Evolutionary conservation across 2,329 filamentous ascomycete species (phyloP).

Genomic region (Aspergillus neoniger): DNA sequence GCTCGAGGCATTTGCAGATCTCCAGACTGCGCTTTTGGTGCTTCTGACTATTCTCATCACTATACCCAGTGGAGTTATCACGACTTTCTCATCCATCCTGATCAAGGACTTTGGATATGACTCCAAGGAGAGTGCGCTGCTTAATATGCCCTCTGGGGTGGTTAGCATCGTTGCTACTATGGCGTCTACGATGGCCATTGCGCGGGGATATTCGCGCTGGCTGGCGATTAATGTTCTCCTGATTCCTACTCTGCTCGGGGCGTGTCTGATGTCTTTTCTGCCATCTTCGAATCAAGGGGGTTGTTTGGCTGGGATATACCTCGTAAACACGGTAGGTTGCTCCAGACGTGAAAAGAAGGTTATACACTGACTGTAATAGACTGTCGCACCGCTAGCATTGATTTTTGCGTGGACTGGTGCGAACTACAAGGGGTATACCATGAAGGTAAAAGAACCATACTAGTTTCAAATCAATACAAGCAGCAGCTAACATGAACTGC

Average conservation of each 20-base stretch:
- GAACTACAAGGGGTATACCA: slow-evolving; percentile 53
- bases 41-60: slow-evolving; percentile 37
- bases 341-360: accelerated
- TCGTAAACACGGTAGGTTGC: slow-evolving; percentile 32
- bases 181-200: slow-evolving; percentile 41
- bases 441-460: slow-evolving; percentile 19
- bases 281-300: slow-evolving; percentile 42
- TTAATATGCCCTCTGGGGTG: slow-evolving; percentile 49
- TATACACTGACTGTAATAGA: slow-evolving; percentile 19
- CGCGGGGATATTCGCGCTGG: slow-evolving; percentile 43
- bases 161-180: slow-evolving; percentile 44
- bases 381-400: slow-evolving; percentile 46
- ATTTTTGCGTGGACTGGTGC: slow-evolving; percentile 48
- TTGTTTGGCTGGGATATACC: slow-evolving; percentile 47
- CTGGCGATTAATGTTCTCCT: slow-evolving; percentile 45
- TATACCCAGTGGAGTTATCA: slow-evolving; percentile 49
- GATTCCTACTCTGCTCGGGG: slow-evolving; percentile 50
- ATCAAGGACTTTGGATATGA: slow-evolving; percentile 47
- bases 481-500: too few relatives aligned
- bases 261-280: slow-evolving; percentile 40
- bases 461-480: too few relatives aligned
- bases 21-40: slow-evolving; percentile 26
- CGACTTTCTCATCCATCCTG: slow-evolving; percentile 49
- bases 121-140: slow-evolving; percentile 43
- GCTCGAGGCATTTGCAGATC: slow-evolving; percentile 21